Conservation (phyloP, 768 basidiomycete species). For the Xerocomellus dryophilus region DNA sequence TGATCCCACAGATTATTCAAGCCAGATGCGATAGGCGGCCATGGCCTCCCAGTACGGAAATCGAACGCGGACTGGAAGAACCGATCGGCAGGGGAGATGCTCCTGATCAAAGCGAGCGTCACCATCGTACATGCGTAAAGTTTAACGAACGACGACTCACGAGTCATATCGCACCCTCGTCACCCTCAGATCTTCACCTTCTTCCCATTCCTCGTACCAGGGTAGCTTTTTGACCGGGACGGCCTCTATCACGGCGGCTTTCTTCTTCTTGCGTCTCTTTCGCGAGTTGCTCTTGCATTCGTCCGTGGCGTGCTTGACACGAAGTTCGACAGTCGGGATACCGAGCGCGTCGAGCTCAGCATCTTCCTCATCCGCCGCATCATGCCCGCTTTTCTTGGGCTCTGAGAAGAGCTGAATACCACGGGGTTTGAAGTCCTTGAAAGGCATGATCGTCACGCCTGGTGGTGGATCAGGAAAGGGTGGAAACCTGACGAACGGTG, state of each 20-base stretch:
- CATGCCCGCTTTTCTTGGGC: constrained; percentile 32
- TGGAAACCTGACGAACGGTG: constrained; percentile 37
- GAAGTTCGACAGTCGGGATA: constrained; percentile 60
- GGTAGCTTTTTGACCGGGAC: constrained; percentile 29
- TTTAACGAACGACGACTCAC: constrained; percentile 36
- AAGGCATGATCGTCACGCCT: constrained; percentile 50
- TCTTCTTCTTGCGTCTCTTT: constrained; percentile 47
- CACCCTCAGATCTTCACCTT: constrained; percentile 49
- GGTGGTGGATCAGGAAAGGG: constrained; percentile 47
- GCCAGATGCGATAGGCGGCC: constrained; percentile 33
- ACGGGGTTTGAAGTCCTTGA: constrained; percentile 52
- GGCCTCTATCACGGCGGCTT: constrained; percentile 16
- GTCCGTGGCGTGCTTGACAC: constrained; percentile 52
- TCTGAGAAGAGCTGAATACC: constrained; percentile 56
- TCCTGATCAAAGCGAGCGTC: constrained; percentile 32
- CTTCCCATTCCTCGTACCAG: constrained; percentile 77
- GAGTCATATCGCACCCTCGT: constrained; percentile 43
- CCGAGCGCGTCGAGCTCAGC: constrained; percentile 64
- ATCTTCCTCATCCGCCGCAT: constrained; percentile 36
- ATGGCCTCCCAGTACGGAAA: constrained; percentile 45
- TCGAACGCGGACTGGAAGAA: constrained; percentile 57
- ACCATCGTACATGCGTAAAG: neutral
- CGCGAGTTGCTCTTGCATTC: constrained; percentile 54
- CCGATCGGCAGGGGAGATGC: constrained; percentile 46
- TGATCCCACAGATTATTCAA: constrained; percentile 59